Evolutionary conservation across 1,139 yeast genomes (phyloP), one percentile per base, ranked within the genome.

Genomic region (Pichia sp.): DNA sequence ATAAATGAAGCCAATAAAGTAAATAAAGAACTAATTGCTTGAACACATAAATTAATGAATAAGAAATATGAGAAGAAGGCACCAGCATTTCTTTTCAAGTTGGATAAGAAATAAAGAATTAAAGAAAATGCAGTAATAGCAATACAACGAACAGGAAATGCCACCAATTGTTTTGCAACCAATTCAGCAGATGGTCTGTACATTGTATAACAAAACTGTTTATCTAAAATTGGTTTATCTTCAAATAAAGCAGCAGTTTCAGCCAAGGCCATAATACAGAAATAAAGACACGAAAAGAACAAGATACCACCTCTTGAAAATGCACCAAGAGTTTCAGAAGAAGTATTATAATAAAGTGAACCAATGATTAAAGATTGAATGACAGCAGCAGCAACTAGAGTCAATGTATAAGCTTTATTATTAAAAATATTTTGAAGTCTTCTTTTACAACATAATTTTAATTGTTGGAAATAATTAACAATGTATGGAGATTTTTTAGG

Each of bases 161-260:
- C 70, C 25, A 69, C 59, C 8, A 69, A 49, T 43, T 70, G 66
- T 28, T 69, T 62, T 3, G 74, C 71, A 33, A 70, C 51, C 8
- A 73, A 73, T 55, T 71, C 76, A n/a, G 76, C 74, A 24, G 73
- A 64, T 32, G 75, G 75, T 45, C 68, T 65, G 51, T 70, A 71
- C 47, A 71, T 55, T 2, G 72, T 71, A 54, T 65, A 70, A 38
- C 64, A 65, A 42, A 66, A 64, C 50, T 71, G 75, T 52, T 70
- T 70, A 46, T 68, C 71, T 32, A 70, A 68, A 50, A 70, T 63
- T 31, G 73, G 68, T 53, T 73, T 64, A 26, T 72, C 65, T 53
- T 68, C 70, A 47, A 64, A 71, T 37, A 70, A 55, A 10, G 65
- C 51, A 54, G 69, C 60, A 41, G 70, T 66, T 58, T 71, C 74